Base-by-base conservation (phyloP, 805 yeast species). In the Vanderwaltozyma yarrowii region DNA sequence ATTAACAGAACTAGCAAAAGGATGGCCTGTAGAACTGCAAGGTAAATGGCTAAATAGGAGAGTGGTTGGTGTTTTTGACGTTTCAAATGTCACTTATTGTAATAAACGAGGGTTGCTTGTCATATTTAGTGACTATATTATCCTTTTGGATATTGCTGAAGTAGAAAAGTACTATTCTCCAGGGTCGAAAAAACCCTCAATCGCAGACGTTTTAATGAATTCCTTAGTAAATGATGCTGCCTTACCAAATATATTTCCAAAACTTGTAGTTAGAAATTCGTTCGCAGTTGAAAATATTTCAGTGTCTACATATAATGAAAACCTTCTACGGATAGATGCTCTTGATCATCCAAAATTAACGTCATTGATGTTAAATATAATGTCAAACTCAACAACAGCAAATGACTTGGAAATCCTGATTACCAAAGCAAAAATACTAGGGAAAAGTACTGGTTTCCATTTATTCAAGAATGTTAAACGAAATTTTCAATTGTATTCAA, bases 11-110 rank as follows among this genome's bases (percentile, higher is more conserved):
- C 58, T 87, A 15, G 94, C 95, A 3, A 68, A 74, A n/a, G 78
- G 76, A 11, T 88, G 96, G 96, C 97, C 97, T 0, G 61, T 73
- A 0, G 87, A 80, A 46, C 64, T 89, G 17, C 94, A 84, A 45
- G 79, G 78, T 52, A 95, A 94, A 15, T 88, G 96, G 96, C 56
- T 85, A 20, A 73, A 79, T 25, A 68, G 97, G 44, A 71, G 94
- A 42, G 89, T 89, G 3, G 87, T 89, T 12, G 81, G 89, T 0
- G 78, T 88, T 2, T 69, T 70, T 44, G 80, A 74, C 41, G 68
- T 69, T 1, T 48, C 56, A 5, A 66, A 68, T 40, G 48, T 63
- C 2, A 42, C 42, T 7, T 54, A 59, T 13, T 44, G 54, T 5
- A 50, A 60, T 25, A 24, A 32, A 14, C 54, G 66, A 33, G 80